Evolutionary conservation across 2,329 filamentous ascomycete species (phyloP), one percentile per base, ranked within the genome.

Genomic region (Monilinia polystroma): DNA sequence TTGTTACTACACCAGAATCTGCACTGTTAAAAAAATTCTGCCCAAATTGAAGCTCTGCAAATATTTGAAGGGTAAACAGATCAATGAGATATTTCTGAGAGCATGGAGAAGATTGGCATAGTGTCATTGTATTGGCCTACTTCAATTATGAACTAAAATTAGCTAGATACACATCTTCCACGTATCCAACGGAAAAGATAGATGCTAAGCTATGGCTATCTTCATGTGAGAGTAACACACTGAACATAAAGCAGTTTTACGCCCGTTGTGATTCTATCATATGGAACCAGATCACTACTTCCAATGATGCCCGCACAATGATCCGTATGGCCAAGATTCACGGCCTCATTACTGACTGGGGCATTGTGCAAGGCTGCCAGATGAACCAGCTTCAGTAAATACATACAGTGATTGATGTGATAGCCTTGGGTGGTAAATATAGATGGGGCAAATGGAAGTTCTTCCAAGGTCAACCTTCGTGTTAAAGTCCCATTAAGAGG

Each of bases 361-460:
- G 18, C 32, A 29, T 32, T 45, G 16, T 45, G 20, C 18, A 59
- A 43, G 20, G 38, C 56, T n/a, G 56, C 56, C n/a, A 45, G 14
- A 41, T 59, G 38, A 18, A 59, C 35, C 41, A 59, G 32, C 38
- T 59, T 59, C 23, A 41, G n/a, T 18, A 59, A 16, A 59, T 59
- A 59, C 56, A 59, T n/a, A 4, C 56, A 59, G 23, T 59, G 56
- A 35, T 12, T 45, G 5, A 59, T 29, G 16, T 59, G 56, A 23
- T 59, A 59, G 20, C 56, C 35, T 12, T 59, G 56, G 23, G 35
- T 41, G 20, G 56, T 59, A 26, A 20, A 59, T n/a, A 45, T n/a
- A 16, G 35, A 26, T 20, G 20, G 35, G 26, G 35, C 20, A 16
- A 43, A 45, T 10, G 35, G 56, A 18, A 59, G 26, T 10, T 43